phyloP scores from a whole-genome alignment of 441 rosid genomes.

The Euphorbia celastroides region DNA sequence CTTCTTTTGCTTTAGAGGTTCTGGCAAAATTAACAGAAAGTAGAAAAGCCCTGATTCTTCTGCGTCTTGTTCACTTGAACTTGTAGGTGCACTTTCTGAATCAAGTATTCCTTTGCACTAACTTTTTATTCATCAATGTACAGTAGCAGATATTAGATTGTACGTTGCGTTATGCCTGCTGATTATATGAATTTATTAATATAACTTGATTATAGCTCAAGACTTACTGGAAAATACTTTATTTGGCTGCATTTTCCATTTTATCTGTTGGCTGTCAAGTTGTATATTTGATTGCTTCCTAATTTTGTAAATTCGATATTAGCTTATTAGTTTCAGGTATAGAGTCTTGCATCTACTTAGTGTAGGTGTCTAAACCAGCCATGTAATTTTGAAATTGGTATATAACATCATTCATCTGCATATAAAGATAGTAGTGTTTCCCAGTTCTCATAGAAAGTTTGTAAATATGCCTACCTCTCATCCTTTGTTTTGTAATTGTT shows the following conservation, averaged over 20 bases:
- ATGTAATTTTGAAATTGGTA: not conserved
- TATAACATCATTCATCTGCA: not conserved
- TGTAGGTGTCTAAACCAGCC: not conserved
- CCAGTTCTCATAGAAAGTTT: not conserved
- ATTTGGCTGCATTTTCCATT: not conserved
- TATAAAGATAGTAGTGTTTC: not conserved
- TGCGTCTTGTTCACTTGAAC: conserved; percentile 50
- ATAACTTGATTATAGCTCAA: not conserved
- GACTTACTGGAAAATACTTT: not conserved
- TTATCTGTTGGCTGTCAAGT: not conserved
- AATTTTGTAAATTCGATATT: not conserved
- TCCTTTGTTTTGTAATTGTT: not conserved
- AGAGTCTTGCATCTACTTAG: not conserved
- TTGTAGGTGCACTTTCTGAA: conserved; percentile 32
- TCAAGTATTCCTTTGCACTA: conserved; percentile 12
- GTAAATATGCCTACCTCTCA: not conserved
- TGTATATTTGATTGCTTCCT: not conserved
- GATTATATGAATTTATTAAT: not conserved
- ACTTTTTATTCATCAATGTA: not conserved
- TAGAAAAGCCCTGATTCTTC: conserved; percentile 41
- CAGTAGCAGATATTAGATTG: not conserved
- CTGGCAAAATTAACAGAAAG: conserved; percentile 40
- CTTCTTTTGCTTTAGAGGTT: conserved; percentile 42
- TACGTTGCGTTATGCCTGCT: not conserved
- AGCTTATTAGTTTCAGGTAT: not conserved